Percentiles rank a stretch among this genome's conserved stretches.
phyloP scores from a whole-genome alignment of 1,139 yeast species.

The Lodderomyces theae region DNA sequence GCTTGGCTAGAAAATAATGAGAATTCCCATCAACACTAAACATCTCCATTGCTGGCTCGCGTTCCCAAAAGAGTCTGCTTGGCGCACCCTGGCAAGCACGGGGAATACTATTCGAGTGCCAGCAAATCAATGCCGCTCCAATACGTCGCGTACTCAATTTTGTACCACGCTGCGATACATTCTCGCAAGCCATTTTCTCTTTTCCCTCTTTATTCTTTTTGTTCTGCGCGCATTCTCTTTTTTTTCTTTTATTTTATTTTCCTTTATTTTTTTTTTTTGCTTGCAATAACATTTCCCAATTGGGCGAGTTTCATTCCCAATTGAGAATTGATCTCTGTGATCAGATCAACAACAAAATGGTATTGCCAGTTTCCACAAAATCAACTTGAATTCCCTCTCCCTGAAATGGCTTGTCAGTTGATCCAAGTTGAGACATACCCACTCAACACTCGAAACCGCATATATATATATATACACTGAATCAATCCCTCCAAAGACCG shows the following conservation, averaged over 20 bases:
- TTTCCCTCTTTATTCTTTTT: no score
- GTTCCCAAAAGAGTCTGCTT: neutral
- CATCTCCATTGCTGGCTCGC: neutral
- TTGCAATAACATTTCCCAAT: neutral
- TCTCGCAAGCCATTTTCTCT: constrained; percentile 1
- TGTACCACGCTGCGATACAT: no score
- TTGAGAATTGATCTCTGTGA: neutral
- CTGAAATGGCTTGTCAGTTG: neutral
- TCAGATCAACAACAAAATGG: neutral
- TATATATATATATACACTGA: no score
- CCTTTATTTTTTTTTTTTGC: neutral
- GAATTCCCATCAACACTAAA: no score
- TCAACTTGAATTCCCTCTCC: neutral
- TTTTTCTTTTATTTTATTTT: neutral
- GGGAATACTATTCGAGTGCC: neutral
- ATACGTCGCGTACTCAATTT: neutral
- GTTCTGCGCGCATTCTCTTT: no score
- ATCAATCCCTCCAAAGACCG: no score
- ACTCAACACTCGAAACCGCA: no score
- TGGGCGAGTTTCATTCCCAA: neutral
- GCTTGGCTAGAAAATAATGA: no score
- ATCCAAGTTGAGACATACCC: neutral
- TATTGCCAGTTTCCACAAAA: neutral
- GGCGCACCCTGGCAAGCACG: neutral
- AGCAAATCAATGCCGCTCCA: no score